Percentiles rank a stretch among this genome's conserved stretches.
These are phyloP conservation scores for Wickerhamiella musiphila DNA, from an alignment of 805 yeast genomes.

Conservation along the genomic window DNA sequence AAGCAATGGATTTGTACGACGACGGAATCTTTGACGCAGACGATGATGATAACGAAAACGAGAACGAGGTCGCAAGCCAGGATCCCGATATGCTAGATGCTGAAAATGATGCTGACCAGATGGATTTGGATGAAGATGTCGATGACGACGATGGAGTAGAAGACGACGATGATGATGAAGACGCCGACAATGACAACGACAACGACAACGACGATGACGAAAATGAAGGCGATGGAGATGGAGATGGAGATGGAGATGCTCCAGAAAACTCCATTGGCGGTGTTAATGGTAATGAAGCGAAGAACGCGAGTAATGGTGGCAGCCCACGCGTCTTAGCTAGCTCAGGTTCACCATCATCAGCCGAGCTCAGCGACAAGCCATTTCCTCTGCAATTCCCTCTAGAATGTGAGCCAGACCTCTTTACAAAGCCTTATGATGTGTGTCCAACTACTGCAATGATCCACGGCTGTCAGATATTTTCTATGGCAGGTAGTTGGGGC, in stretches of 20 bases:
- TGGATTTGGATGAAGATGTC: constrained; percentile 16
- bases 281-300: constrained; percentile 11
- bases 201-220: constrained; percentile 20
- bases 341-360: too few relatives aligned
- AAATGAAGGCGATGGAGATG: constrained; percentile 15
- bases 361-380: too few relatives aligned
- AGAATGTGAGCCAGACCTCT: too few relatives aligned
- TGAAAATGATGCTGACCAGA: constrained; percentile 13
- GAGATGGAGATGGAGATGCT: constrained; percentile 18
- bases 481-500: constrained; percentile 60
- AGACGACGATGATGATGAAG: constrained; percentile 15
- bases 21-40: constrained; percentile 18
- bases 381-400: too few relatives aligned
- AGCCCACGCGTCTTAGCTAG: too few relatives aligned
- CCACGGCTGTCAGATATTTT: constrained; percentile 59
- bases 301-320: too few relatives aligned
- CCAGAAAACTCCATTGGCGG: constrained; percentile 12
- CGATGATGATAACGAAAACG: constrained; percentile 30
- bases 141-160: constrained; percentile 20
- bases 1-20: constrained; percentile 18
- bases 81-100: constrained; percentile 5
- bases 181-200: constrained; percentile 17
- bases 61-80: constrained; percentile 15
- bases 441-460: constrained; percentile 81
- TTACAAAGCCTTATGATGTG: constrained; percentile 49